Evolutionary conservation across 2,329 filamentous ascomycete genomes (phyloP).

Genomic region (Talaromyces sp.): DNA sequence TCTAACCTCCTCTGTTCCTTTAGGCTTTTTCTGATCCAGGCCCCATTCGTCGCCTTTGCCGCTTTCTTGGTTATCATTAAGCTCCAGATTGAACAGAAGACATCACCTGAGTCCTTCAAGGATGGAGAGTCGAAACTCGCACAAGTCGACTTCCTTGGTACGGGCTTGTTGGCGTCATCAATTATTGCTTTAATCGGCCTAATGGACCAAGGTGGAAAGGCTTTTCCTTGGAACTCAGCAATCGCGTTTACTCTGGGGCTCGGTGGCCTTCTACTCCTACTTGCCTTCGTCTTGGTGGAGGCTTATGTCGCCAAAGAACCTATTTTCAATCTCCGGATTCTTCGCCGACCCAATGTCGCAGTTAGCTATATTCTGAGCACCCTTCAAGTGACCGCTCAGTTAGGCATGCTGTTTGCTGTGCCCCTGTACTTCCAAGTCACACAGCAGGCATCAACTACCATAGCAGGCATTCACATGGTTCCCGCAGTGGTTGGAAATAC

Average conservation of each 20-base stretch:
- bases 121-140: slow-evolving; percentile 40
- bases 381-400: slow-evolving; percentile 61
- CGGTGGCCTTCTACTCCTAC: slow-evolving; percentile 14
- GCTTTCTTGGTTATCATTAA: slow-evolving; percentile 46
- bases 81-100: slow-evolving; percentile 37
- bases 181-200: slow-evolving; percentile 51
- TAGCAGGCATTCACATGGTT: slow-evolving; percentile 64
- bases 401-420: slow-evolving; percentile 66
- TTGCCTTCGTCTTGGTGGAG: slow-evolving; percentile 36
- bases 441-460: slow-evolving; percentile 58
- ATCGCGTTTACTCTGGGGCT: slow-evolving; percentile 20
- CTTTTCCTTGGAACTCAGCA: slow-evolving; percentile 36
- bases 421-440: slow-evolving; percentile 73
- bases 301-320: slow-evolving; percentile 36
- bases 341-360: slow-evolving; percentile 33
- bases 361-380: slow-evolving; percentile 47
- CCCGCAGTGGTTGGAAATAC: slow-evolving; percentile 71
- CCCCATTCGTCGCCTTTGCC: slow-evolving; percentile 29
- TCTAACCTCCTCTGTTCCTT: neutral
- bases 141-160: slow-evolving; percentile 63
- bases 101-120: neutral
- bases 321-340: slow-evolving; percentile 40
- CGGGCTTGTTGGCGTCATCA: slow-evolving; percentile 47
- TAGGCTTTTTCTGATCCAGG: slow-evolving; percentile 35
- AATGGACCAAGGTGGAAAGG: slow-evolving; percentile 54